Percentiles rank a stretch among this genome's conserved stretches.
These are phyloP conservation scores for Smallanthus sonchifolius DNA, from an alignment of 129 eudicot genomes.

Conservation along the genomic window DNA sequence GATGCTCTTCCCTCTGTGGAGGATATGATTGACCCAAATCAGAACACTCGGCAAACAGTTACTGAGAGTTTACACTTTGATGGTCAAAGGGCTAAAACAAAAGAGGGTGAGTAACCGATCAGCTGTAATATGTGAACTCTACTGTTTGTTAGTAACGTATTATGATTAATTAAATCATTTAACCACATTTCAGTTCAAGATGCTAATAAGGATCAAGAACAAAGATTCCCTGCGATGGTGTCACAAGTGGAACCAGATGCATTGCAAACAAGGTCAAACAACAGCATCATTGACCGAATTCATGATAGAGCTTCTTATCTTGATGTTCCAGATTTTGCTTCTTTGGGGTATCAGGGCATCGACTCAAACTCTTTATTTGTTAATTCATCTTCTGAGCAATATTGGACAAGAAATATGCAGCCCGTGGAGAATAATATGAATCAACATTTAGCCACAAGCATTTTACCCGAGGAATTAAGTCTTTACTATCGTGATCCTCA, in stretches of 20 bases:
- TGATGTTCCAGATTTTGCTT: conserved; percentile 30
- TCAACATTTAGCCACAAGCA: conserved; percentile 32
- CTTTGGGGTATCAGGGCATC: conserved; percentile 24
- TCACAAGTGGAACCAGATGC: conserved; percentile 9
- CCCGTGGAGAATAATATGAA: conserved; percentile 19
- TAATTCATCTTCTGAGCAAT: conserved; percentile 39
- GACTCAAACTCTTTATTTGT: conserved; percentile 38
- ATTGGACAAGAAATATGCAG: conserved; percentile 34
- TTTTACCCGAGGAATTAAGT: conserved; percentile 70
- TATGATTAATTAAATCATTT: background rate
- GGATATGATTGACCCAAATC: conserved; percentile 21
- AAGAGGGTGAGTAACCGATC: conserved; percentile 33
- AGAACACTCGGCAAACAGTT: conserved; percentile 10
- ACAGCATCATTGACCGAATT: conserved; percentile 11
- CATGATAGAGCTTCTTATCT: conserved; percentile 31
- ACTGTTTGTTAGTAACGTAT: background rate
- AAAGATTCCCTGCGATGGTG: background rate
- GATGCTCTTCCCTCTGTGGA: conserved; percentile 21
- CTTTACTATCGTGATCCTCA: conserved; percentile 84
- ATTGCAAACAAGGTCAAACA: background rate
- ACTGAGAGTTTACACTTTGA: conserved; percentile 9
- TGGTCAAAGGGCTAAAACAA: conserved; percentile 10
- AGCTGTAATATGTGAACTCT: background rate
- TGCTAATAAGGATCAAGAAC: conserved; percentile 8
- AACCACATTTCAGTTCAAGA: conserved; percentile 36